Evolutionary conservation across 108 stramenopile species (phyloP).

Genomic region (Skeletonema marinoi): DNA sequence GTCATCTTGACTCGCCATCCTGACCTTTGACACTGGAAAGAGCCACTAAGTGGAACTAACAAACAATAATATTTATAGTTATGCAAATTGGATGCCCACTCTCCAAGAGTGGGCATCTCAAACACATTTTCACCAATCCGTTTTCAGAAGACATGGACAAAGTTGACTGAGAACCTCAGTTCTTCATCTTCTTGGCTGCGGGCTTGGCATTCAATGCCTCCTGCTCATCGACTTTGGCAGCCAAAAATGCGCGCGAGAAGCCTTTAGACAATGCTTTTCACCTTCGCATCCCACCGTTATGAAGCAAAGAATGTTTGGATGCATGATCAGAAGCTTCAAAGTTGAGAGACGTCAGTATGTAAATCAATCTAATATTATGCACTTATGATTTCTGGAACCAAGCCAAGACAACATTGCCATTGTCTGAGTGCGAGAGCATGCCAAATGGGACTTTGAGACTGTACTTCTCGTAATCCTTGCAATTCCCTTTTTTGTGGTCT

Average conservation of each 20-base stretch:
- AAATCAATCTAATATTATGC: too few species aligned
- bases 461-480: neutral
- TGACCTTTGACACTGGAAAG: neutral
- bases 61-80: neutral
- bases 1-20: neutral
- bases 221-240: neutral
- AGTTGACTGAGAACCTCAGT: neutral
- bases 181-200: neutral
- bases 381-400: too few species aligned
- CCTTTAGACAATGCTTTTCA: neutral
- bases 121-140: too few species aligned
- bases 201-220: neutral
- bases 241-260: neutral
- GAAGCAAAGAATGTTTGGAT: neutral
- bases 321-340: neutral
- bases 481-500: neutral
- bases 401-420: neutral
- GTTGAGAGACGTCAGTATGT: too few species aligned
- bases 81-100: neutral
- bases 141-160: too few species aligned
- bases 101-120: too few species aligned
- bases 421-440: neutral
- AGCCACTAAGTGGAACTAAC: neutral
- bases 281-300: neutral
- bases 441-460: neutral